These are phyloP conservation scores for Candida ponderosae DNA, from an alignment of 805 yeast species.

Conservation along the genomic window DNA sequence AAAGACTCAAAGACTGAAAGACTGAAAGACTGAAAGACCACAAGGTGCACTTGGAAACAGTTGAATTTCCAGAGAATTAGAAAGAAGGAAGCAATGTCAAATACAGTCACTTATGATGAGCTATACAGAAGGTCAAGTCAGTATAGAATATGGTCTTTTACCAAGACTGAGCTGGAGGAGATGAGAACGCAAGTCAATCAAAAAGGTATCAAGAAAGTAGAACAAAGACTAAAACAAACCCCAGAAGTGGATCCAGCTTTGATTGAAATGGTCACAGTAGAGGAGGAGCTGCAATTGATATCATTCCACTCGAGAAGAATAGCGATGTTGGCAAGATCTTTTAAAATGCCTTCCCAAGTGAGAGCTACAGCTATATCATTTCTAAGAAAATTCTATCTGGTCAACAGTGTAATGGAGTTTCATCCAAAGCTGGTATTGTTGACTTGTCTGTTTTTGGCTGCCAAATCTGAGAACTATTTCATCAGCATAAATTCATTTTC, in stretches of 20 bases:
- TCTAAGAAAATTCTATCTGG: constrained; percentile 71
- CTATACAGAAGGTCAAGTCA: constrained; percentile 83
- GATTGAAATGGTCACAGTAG: constrained; percentile 37
- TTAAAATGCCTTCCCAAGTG: constrained; percentile 83
- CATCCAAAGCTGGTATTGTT: constrained; percentile 81
- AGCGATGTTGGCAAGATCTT: constrained; percentile 59
- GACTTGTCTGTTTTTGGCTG: constrained; percentile 82
- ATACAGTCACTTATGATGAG: constrained; percentile 68
- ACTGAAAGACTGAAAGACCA: too few relatives aligned
- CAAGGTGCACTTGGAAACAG: too few relatives aligned
- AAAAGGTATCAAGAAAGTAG: constrained; percentile 34
- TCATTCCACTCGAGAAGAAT: constrained; percentile 67
- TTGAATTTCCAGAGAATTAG: too few relatives aligned
- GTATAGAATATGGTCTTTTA: constrained; percentile 79
- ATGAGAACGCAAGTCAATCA: constrained; percentile 44
- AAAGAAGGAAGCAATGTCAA: constrained; percentile 6
- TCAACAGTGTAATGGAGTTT: constrained; percentile 75
- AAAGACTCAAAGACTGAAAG: too few relatives aligned
- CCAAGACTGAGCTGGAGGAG: constrained; percentile 44
- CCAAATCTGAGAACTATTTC: constrained; percentile 88
- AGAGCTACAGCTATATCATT: constrained; percentile 80
- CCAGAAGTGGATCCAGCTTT: constrained; percentile 23
- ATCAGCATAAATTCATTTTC: constrained; percentile 79
- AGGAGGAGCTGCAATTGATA: constrained; percentile 67
- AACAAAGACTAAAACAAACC: constrained; percentile 24